Evolutionary conservation across 305 asterid species (phyloP).

Genomic region (Fraxinus sp.): DNA sequence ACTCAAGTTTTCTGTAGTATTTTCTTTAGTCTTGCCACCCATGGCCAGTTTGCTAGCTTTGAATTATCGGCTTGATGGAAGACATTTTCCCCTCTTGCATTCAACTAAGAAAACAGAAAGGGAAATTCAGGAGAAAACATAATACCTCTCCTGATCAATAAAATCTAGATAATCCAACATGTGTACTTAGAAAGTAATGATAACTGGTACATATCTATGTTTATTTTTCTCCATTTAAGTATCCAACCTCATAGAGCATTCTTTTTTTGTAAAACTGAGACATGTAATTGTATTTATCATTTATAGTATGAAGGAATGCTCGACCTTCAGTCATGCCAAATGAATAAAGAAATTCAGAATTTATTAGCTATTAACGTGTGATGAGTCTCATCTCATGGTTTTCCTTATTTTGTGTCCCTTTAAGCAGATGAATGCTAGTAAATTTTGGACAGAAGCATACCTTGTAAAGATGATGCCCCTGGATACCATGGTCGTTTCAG

Average conservation of each 20-base stretch:
- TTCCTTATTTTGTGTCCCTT: neutral
- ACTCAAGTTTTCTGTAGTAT: neutral
- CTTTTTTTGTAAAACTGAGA: neutral
- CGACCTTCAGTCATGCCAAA: neutral
- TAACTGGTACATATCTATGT: neutral
- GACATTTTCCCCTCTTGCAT: neutral
- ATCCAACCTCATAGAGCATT: neutral
- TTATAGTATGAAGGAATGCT: neutral
- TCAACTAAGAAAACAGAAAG: neutral
- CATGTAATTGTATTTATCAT: neutral
- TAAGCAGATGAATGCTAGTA: neutral
- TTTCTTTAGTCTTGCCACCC: neutral
- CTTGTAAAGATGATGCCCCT: constrained; percentile 87
- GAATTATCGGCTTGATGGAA: neutral
- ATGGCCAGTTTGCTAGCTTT: neutral
- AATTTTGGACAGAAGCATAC: constrained; percentile 37
- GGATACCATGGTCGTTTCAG: constrained; percentile 97
- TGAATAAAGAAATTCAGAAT: neutral
- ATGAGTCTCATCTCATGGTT: neutral
- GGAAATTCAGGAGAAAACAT: neutral
- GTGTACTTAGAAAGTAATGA: neutral
- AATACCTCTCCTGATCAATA: neutral
- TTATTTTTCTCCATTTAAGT: neutral
- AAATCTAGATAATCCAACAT: neutral
- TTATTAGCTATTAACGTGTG: neutral